Evolutionary conservation across 179 eudicot genomes (phyloP).

Genomic region (Carnegiea gigantea): DNA sequence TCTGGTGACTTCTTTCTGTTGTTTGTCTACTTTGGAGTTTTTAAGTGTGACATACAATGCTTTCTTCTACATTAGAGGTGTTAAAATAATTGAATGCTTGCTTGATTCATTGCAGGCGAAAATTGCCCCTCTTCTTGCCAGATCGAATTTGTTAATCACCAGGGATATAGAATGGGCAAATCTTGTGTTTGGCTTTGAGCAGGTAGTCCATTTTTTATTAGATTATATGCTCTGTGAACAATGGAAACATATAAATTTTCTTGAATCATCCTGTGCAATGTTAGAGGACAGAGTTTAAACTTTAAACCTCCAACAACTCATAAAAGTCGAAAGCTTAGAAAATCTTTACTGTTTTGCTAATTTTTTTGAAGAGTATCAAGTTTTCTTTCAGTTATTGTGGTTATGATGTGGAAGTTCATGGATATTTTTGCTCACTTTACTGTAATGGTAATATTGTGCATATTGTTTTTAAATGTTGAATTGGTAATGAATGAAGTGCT

Average conservation of each 20-base stretch:
- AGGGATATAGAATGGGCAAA: constrained; percentile 99
- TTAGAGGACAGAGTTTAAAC: background rate
- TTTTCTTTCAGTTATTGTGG: background rate
- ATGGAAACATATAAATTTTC: background rate
- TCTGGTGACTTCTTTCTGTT: background rate
- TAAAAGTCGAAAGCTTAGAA: background rate
- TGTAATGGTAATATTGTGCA: background rate
- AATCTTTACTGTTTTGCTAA: background rate
- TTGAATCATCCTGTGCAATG: background rate
- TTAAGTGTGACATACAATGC: background rate
- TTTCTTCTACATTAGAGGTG: background rate
- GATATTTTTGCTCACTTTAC: background rate
- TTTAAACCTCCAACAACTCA: background rate
- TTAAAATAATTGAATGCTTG: background rate
- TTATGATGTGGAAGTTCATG: background rate
- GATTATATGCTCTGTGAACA: background rate
- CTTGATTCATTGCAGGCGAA: constrained; percentile 43
- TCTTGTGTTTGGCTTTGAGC: constrained; percentile 93
- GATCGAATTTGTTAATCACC: constrained; percentile 89
- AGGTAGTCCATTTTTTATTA: constrained; percentile 43
- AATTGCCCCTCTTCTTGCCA: constrained; percentile 88
- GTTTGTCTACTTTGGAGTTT: background rate
- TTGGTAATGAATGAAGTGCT: background rate
- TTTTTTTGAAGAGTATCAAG: background rate
- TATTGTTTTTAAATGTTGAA: background rate